Percentiles rank a stretch among this genome's conserved stretches.
These are phyloP conservation scores for Microbotryomycetes sp. DNA, from an alignment of 1,284 basidiomycete species.

Conservation along the genomic window DNA sequence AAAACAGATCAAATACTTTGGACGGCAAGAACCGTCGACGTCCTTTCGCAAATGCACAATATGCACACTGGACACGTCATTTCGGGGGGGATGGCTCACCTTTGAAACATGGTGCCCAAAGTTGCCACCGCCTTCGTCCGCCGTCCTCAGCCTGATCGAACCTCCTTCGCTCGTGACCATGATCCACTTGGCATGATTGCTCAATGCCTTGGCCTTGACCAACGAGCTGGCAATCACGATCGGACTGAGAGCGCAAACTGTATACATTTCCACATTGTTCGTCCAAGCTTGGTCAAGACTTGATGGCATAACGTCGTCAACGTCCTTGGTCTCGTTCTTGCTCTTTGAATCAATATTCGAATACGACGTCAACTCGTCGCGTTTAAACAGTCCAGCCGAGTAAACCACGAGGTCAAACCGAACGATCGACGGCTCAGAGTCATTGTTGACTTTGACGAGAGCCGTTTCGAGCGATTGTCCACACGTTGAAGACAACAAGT, in stretches of 20 bases:
- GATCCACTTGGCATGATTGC: conserved; percentile 41
- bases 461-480: too few species aligned
- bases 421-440: too few species aligned
- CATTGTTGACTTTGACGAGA: too few species aligned
- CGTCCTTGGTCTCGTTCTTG: conserved; percentile 35
- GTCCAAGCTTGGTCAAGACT: neutral
- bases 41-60: conserved; percentile 23
- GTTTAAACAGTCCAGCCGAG: conserved; percentile 45
- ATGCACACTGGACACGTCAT: neutral
- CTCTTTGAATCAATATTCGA: neutral
- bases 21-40: too few species aligned
- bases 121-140: conserved; percentile 48
- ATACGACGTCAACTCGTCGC: conserved; percentile 39
- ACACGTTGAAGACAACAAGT: too few species aligned
- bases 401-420: conserved; percentile 44
- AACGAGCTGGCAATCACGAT: conserved; percentile 42
- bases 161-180: conserved; percentile 49
- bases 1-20: too few species aligned
- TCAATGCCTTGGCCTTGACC: conserved; percentile 27
- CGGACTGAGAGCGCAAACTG: conserved; percentile 46
- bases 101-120: conserved; percentile 46
- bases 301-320: conserved; percentile 43
- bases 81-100: neutral
- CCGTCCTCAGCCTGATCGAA: conserved; percentile 45
- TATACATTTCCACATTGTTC: conserved; percentile 47